These are phyloP conservation scores for Pseudocercospora fijiensis DNA, from an alignment of 2,329 filamentous ascomycete species.

Conservation along the genomic window DNA sequence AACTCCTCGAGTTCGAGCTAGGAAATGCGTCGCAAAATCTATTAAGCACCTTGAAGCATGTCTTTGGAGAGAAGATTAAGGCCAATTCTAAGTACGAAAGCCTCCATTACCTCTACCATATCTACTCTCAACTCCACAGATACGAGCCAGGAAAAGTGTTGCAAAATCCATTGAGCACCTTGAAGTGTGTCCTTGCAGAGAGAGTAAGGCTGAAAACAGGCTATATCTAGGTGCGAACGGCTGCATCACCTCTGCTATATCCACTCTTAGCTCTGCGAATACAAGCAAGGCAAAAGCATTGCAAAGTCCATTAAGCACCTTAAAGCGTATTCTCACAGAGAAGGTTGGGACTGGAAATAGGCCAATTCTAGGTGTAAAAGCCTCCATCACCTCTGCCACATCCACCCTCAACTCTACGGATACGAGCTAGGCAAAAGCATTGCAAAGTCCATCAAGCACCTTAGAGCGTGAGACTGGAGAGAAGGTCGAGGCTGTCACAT, in stretches of 20 bases:
- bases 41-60: background rate
- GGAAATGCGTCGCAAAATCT: background rate
- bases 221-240: too few relatives aligned
- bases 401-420: background rate
- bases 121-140: too few relatives aligned
- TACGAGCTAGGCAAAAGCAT: background rate
- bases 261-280: background rate
- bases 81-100: too few relatives aligned
- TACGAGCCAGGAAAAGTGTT: too few relatives aligned
- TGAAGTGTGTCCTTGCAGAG: too few relatives aligned
- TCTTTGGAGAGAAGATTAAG: background rate
- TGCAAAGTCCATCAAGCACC: background rate
- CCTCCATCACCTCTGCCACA: too few relatives aligned
- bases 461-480: background rate
- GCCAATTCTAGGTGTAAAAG: too few relatives aligned
- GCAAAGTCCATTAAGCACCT: background rate
- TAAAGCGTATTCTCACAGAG: background rate
- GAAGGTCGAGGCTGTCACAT: conserved; percentile 1
- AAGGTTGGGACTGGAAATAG: too few relatives aligned
- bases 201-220: too few relatives aligned
- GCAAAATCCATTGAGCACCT: background rate
- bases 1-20: background rate
- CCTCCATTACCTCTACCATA: too few relatives aligned
- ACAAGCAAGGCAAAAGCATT: background rate
- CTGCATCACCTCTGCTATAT: too few relatives aligned